Conservation (phyloP, 1,139 yeast species). For the Saccharomyces hybrid region DNA sequence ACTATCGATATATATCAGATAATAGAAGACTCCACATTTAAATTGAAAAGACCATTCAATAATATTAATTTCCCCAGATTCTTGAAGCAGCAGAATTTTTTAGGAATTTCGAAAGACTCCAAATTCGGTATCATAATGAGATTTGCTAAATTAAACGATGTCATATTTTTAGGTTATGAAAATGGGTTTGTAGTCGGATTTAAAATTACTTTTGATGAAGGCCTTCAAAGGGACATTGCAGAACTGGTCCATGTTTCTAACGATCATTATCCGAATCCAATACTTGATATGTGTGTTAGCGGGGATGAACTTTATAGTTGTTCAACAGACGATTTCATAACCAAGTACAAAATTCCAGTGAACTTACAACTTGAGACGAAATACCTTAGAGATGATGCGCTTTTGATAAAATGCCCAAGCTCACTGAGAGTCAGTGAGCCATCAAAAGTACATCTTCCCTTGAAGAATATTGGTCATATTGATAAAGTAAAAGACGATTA, state of each 20-base stretch:
- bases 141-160: constrained; percentile 10
- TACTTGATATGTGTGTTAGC: constrained; percentile 15
- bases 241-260: constrained; percentile 22
- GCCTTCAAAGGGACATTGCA: constrained; percentile 2
- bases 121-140: constrained; percentile 29
- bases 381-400: background rate
- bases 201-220: background rate
- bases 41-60: constrained; percentile 12
- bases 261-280: constrained; percentile 28
- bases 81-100: constrained; percentile 1
- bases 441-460: background rate
- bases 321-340: constrained; percentile 6
- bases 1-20: constrained; percentile 22
- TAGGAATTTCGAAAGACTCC: constrained; percentile 6
- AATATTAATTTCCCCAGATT: constrained; percentile 12
- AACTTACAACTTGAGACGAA: background rate
- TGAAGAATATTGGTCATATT: constrained; percentile 1
- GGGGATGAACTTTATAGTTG: constrained; percentile 7
- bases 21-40: background rate
- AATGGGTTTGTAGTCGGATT: constrained; percentile 27
- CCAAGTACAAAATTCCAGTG: background rate
- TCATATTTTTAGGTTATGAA: constrained; percentile 25
- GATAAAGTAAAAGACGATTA: background rate
- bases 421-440: background rate
- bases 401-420: background rate